Evolutionary conservation across 2,329 filamentous ascomycete genomes (phyloP).

Genomic region (Colletotrichum simmondsii): DNA sequence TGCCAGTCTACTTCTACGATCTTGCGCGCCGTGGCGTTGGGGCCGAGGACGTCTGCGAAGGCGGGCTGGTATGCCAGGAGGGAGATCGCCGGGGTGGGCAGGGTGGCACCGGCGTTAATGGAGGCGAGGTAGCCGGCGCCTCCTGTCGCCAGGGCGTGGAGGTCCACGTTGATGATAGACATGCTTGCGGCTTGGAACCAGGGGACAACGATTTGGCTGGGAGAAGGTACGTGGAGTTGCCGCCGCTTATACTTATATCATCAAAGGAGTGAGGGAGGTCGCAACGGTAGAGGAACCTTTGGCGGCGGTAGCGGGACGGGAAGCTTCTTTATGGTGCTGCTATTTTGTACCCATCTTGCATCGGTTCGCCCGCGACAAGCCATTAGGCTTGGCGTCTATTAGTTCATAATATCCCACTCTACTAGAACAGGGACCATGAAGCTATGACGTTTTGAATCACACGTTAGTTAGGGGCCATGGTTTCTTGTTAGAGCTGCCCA

Average conservation of each 20-base stretch:
- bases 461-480: not conserved
- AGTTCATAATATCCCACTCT: not conserved
- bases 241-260: slow-evolving; percentile 8
- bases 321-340: slow-evolving; percentile 19
- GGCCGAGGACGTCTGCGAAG: slow-evolving; percentile 26
- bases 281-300: slow-evolving; percentile 37
- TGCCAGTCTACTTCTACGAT: slow-evolving; percentile 31
- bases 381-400: slow-evolving; percentile 6
- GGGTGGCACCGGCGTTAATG: slow-evolving; percentile 24
- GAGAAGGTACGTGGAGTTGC: not conserved
- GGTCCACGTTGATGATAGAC: slow-evolving; percentile 31
- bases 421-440: not conserved
- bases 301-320: slow-evolving; percentile 42
- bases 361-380: slow-evolving; percentile 5
- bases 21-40: slow-evolving; percentile 30
- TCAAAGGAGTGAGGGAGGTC: slow-evolving; percentile 29
- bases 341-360: not conserved
- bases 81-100: slow-evolving; percentile 22
- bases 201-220: slow-evolving; percentile 6
- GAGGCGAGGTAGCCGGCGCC: slow-evolving; percentile 32
- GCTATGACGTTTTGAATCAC: slow-evolving; percentile 13
- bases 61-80: slow-evolving; percentile 29
- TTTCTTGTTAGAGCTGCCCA: not conserved
- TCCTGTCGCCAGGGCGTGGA: slow-evolving; percentile 27
- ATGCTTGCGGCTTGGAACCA: slow-evolving; percentile 23